These are phyloP conservation scores for Hypoxylon lienhwacheense DNA, from an alignment of 495 filamentous ascomycete species.

Conservation along the genomic window DNA sequence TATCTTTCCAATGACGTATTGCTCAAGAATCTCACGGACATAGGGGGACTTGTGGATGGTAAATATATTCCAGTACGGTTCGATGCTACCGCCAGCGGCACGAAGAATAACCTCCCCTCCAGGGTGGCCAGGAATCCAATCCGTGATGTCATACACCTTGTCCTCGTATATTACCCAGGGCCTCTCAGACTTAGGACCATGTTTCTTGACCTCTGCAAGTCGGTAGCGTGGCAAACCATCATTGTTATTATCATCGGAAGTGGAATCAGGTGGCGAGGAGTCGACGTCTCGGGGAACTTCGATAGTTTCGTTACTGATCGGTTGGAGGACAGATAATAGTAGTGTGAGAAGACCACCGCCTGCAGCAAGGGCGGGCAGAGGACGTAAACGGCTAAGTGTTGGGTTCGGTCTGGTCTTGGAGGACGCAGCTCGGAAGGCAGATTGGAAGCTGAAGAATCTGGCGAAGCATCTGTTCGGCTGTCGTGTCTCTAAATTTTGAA, in stretches of 20 bases:
- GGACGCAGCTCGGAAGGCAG: slow-evolving; percentile 11
- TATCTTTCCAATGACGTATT: slow-evolving; percentile 57
- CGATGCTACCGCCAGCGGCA: slow-evolving; percentile 58
- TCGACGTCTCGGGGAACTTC: slow-evolving; percentile 9
- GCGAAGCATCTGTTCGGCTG: neutral
- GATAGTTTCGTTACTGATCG: slow-evolving; percentile 24
- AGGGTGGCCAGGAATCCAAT: slow-evolving; percentile 60
- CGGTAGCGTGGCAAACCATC: slow-evolving; percentile 49
- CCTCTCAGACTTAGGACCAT: slow-evolving; percentile 47
- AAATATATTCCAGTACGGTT: slow-evolving; percentile 67
- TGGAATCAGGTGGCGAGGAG: slow-evolving; percentile 4
- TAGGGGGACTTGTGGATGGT: slow-evolving; percentile 60
- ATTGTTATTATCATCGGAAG: slow-evolving; percentile 33
- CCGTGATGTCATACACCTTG: slow-evolving; percentile 63
- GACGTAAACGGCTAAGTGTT: slow-evolving; percentile 14
- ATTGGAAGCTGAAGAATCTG: slow-evolving; percentile 4
- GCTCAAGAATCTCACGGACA: slow-evolving; percentile 59
- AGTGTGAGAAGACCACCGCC: slow-evolving; percentile 33
- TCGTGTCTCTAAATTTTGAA: slow-evolving; percentile 4
- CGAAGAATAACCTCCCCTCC: slow-evolving; percentile 63
- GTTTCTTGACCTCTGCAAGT: slow-evolving; percentile 51
- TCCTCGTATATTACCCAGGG: slow-evolving; percentile 57
- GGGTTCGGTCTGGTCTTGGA: slow-evolving; percentile 13
- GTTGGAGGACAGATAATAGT: slow-evolving; percentile 31
- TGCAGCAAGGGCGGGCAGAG: slow-evolving; percentile 30